Evolutionary conservation across 805 yeast species (phyloP), one percentile per base, ranked within the genome.

Genomic region (Torulaspora gathmanii): DNA sequence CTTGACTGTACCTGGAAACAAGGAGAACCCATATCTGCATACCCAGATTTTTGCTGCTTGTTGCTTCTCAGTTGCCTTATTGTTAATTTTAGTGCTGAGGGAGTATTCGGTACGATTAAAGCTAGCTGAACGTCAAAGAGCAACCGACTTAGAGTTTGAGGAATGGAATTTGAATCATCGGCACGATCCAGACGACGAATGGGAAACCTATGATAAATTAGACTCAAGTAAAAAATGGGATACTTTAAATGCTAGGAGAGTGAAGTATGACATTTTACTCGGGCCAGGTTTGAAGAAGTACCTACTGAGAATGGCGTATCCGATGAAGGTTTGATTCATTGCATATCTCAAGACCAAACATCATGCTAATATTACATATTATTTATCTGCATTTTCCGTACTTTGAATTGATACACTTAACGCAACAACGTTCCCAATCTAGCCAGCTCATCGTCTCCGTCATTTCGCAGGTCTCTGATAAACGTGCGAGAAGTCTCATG

Each of bases 11-110:
- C 40, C 55, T 9, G 30, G 52, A 2, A 37, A 46, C 9, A 49
- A 51, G 6, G 46, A 44, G 5, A 65, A 62, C 23, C 85, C 86
- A 2, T 82, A 75, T 52, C 62, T 76, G 28, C 73, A 81, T 51
- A 71, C 83, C 1, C 87, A 82, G 55, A 69, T 80, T 1, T 80
- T 79, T 57, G 73, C 79, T 4, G 87, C 85, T 2, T 55, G 70
- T 15, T 60, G 75, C 37, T 75, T 73, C 50, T 56, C 73, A n/a
- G 62, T 61, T 9, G 74, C 75, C 0, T 55, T 73, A 9, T 5
- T 77, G 2, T 45, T 78, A 22, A 61, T 75, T 44, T 46, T 77
- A 1, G 64, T 77, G 0, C 64, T 78, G 16, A 68, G 89, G 51
- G 82, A 79, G 50, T 69, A 71, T 68, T 67, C 75, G 44, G 75